Conservation (phyloP, 148 eudicot species). For the Rhododendron ovatum region DNA sequence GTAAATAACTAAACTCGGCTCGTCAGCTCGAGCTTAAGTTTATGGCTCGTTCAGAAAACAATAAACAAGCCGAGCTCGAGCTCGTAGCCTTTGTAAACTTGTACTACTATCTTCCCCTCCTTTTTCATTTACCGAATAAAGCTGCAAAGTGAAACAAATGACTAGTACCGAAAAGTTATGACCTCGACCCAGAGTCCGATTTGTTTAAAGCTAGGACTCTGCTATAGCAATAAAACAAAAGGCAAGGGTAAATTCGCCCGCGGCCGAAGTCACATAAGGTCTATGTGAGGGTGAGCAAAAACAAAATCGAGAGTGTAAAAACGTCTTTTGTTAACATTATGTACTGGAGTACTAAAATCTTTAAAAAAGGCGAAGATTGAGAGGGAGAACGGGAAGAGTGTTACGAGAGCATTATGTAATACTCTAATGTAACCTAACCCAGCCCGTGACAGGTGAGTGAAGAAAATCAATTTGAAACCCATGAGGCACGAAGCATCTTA, state of each 20-base stretch:
- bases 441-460: not conserved
- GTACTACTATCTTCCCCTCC: not conserved
- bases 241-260: not conserved
- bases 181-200: not conserved
- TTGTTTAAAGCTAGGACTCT: not conserved
- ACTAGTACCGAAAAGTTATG: not conserved
- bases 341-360: not conserved
- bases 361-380: not conserved
- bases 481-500: not conserved
- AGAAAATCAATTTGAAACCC: not conserved
- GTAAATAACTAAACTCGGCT: too few species aligned
- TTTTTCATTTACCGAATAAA: not conserved
- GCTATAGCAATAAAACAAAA: not conserved
- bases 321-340: not conserved
- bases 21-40: too few species aligned
- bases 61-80: too few species aligned
- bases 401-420: not conserved
- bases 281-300: not conserved
- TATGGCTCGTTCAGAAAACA: too few species aligned
- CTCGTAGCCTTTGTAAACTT: too few species aligned
- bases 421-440: too few species aligned
- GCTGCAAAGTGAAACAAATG: not conserved
- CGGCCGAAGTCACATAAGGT: not conserved
- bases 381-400: not conserved
- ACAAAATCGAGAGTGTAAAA: not conserved